Evolutionary conservation across 108 stramenopile genomes (phyloP).

Genomic region (Aurantiochytrium sp.): DNA sequence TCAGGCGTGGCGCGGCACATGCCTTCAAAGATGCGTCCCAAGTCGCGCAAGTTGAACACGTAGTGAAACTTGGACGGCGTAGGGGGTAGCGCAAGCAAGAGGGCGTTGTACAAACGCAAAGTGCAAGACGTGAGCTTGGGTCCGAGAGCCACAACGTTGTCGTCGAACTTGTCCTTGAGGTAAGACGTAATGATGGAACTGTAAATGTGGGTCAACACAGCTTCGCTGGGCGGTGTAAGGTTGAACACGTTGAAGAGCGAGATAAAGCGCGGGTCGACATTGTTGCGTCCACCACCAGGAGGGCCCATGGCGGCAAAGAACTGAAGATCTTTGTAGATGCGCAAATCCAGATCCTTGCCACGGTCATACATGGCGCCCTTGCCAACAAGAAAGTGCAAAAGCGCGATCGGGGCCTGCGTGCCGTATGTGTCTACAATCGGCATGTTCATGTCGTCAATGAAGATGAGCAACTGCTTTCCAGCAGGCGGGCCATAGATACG

Average conservation of each 20-base stretch:
- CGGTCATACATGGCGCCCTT: constrained; percentile 56
- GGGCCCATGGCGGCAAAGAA: constrained; percentile 67
- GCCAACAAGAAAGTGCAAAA: constrained; percentile 51
- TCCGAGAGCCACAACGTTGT: constrained; percentile 41
- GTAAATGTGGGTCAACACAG: constrained; percentile 50
- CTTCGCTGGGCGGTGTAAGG: constrained; percentile 43
- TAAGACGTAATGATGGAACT: constrained; percentile 41
- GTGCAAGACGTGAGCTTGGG: constrained; percentile 40
- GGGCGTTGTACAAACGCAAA: constrained; percentile 40
- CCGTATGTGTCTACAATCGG: constrained; percentile 58
- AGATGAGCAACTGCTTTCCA: constrained; percentile 55
- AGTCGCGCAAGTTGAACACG: constrained; percentile 63
- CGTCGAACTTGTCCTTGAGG: constrained; percentile 26
- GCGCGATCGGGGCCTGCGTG: constrained; percentile 63
- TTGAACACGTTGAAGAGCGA: constrained; percentile 63
- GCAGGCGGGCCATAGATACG: constrained; percentile 52
- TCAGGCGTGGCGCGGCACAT: constrained; percentile 59
- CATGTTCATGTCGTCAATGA: constrained; percentile 68
- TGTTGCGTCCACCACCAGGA: constrained; percentile 61
- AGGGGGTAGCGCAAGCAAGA: constrained; percentile 53
- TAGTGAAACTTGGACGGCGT: constrained; percentile 67
- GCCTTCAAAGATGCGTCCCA: constrained; percentile 61
- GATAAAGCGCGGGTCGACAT: constrained; percentile 60
- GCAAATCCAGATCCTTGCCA: constrained; percentile 56
- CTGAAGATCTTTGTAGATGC: constrained; percentile 49